A percentile compares a stretch with the other conserved stretches of the same genome.
Evolutionary conservation across 2,329 filamentous ascomycete species (phyloP).

Genomic region (Rutstroemia sp.): DNA sequence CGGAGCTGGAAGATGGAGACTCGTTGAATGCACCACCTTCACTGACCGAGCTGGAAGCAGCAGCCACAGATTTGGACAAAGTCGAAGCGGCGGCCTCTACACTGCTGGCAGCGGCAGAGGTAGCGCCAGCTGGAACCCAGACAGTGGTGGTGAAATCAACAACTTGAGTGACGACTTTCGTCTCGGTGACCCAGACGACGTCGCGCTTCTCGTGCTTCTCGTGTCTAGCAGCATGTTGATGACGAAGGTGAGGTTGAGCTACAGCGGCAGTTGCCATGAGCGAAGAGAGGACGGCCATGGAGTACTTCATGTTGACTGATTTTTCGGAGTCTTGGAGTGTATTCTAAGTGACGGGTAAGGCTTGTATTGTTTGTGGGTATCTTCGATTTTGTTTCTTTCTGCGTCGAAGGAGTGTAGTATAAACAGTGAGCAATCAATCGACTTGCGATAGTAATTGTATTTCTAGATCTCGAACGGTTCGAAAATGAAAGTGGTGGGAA

Average conservation of each 20-base stretch:
- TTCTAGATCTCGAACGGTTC: constrained; percentile 1
- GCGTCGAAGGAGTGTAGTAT: constrained; percentile 2
- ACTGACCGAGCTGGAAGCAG: constrained; percentile 6
- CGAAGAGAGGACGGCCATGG: constrained; percentile 25
- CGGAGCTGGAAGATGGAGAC: background rate
- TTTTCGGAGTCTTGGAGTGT: constrained; percentile 4
- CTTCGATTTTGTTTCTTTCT: background rate
- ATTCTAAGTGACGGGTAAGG: background rate
- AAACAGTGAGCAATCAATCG: background rate
- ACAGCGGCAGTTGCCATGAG: constrained; percentile 23
- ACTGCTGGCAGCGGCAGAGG: constrained; percentile 11
- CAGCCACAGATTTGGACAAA: constrained; percentile 2
- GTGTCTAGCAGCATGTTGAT: constrained; percentile 27
- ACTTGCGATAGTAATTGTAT: constrained; percentile 4
- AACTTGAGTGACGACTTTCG: constrained; percentile 39
- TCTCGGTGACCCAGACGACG: constrained; percentile 42
- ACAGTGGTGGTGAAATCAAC: constrained; percentile 32
- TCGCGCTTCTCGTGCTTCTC: constrained; percentile 20
- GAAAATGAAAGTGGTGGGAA: constrained; percentile 9
- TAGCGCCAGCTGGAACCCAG: constrained; percentile 33
- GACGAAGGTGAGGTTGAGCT: constrained; percentile 30
- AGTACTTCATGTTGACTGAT: constrained; percentile 30
- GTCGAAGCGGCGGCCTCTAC: constrained; percentile 8
- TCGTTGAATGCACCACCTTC: background rate
- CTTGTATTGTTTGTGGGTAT: background rate